Percentiles rank a stretch among this genome's conserved stretches.
Conservation (phyloP, 345 rosid species). For the Brassica napus region DNA sequence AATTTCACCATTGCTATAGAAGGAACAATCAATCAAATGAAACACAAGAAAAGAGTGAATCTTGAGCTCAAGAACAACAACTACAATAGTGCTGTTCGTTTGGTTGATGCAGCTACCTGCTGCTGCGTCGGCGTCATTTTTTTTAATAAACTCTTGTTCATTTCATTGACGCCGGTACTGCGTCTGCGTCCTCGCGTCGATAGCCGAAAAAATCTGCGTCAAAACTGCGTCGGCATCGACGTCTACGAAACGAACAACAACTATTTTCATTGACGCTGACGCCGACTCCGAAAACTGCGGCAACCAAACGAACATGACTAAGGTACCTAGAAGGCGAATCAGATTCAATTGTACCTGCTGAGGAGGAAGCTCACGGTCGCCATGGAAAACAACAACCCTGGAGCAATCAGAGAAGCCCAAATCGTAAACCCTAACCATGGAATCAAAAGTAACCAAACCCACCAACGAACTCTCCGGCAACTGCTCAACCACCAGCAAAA, state of each 20-base stretch:
- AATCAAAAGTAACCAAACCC: constrained; percentile 70
- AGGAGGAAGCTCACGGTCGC: constrained; percentile 68
- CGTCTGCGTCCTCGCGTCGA: too few relatives aligned
- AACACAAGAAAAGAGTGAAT: background rate
- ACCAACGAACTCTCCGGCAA: constrained; percentile 78
- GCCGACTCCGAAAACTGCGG: too few relatives aligned
- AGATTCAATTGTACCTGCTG: constrained; percentile 50
- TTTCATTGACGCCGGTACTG: too few relatives aligned
- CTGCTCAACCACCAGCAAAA: constrained; percentile 72
- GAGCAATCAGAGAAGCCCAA: constrained; percentile 74
- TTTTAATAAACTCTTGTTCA: too few relatives aligned
- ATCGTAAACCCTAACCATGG: constrained; percentile 87
- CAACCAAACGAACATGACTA: too few relatives aligned
- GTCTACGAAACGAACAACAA: too few relatives aligned
- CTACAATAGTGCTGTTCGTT: background rate
- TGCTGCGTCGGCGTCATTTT: too few relatives aligned
- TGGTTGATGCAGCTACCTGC: too few relatives aligned
- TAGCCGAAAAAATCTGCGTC: too few relatives aligned
- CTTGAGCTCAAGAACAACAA: constrained; percentile 2
- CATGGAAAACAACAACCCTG: constrained; percentile 71
- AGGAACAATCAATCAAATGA: constrained; percentile 1
- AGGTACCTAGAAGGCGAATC: too few relatives aligned
- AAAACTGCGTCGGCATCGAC: too few relatives aligned
- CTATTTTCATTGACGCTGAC: too few relatives aligned
- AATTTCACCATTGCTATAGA: background rate